A percentile compares a stretch with the other conserved stretches of the same genome.
Conservation (phyloP, 345 rosid genomes). For the Gossypium arboreum region DNA sequence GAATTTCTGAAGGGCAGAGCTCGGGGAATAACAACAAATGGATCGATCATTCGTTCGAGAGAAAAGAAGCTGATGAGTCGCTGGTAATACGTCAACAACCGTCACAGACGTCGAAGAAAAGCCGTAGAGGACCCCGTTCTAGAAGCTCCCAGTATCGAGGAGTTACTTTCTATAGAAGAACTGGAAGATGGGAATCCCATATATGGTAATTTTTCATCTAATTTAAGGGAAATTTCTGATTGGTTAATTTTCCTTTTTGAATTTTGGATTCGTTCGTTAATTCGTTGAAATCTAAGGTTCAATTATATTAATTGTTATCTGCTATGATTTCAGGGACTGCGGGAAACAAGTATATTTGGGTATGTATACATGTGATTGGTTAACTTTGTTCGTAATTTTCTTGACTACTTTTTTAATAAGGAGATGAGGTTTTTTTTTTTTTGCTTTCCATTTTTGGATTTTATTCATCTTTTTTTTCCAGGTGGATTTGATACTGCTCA, state of each 20-base stretch:
- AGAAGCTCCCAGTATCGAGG: constrained; percentile 95
- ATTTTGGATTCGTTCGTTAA: constrained; percentile 3
- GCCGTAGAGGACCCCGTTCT: constrained; percentile 93
- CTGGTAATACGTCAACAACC: constrained; percentile 35
- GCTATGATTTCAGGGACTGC: constrained; percentile 62
- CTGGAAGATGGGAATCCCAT: constrained; percentile 99
- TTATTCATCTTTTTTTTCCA: constrained; percentile 21
- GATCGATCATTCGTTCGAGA: constrained; percentile 52
- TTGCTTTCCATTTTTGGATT: constrained; percentile 16
- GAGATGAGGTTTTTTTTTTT: background rate
- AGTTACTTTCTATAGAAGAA: constrained; percentile 89
- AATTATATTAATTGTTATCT: too few species aligned
- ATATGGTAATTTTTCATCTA: constrained; percentile 51
- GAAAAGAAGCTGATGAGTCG: constrained; percentile 32
- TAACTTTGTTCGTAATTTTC: background rate
- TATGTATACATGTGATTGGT: constrained; percentile 25
- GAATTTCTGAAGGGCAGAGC: constrained; percentile 32
- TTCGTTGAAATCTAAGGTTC: background rate
- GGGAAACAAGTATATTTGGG: constrained; percentile 97
- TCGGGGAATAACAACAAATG: constrained; percentile 28
- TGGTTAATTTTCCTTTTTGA: constrained; percentile 8
- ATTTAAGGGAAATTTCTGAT: background rate
- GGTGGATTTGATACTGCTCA: constrained; percentile 99
- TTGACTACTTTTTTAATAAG: too few species aligned
- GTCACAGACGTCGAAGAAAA: constrained; percentile 63